Conservation (phyloP, 75 land plant species). For the Pinus taeda region DNA sequence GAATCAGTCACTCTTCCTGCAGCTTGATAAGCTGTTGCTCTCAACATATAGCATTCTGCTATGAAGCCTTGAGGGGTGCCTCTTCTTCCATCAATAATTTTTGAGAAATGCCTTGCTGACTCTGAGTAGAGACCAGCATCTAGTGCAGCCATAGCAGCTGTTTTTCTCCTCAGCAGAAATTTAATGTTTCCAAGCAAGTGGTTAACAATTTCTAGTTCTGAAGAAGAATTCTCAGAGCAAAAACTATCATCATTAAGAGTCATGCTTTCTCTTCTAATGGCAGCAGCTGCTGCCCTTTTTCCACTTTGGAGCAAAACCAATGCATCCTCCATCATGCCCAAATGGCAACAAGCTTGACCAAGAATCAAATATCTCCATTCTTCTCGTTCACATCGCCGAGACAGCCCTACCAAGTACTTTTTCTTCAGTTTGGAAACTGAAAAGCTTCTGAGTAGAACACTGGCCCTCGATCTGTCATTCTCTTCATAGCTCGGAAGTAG, state of each 20-base stretch:
- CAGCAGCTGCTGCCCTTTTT: slow-evolving; percentile 63
- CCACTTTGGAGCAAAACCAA: slow-evolving; percentile 77
- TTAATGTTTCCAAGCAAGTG: slow-evolving; percentile 64
- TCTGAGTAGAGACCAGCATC: slow-evolving; percentile 68
- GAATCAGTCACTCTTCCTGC: slow-evolving; percentile 60
- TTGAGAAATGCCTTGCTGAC: slow-evolving; percentile 70
- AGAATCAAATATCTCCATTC: slow-evolving; percentile 70
- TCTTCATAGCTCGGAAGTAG: slow-evolving; percentile 14
- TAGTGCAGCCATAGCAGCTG: slow-evolving; percentile 68
- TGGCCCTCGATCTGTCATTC: neutral
- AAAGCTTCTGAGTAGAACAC: slow-evolving; percentile 46
- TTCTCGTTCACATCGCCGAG: slow-evolving; percentile 36
- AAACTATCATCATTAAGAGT: slow-evolving; percentile 45
- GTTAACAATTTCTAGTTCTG: slow-evolving; percentile 36
- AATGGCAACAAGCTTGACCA: slow-evolving; percentile 74
- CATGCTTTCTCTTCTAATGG: slow-evolving; percentile 55
- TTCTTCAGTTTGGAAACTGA: slow-evolving; percentile 70
- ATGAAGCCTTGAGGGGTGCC: slow-evolving; percentile 61
- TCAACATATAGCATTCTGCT: slow-evolving; percentile 59
- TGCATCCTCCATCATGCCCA: slow-evolving; percentile 84
- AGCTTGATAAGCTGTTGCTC: slow-evolving; percentile 51
- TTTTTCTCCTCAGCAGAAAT: slow-evolving; percentile 64
- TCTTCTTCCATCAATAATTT: slow-evolving; percentile 66
- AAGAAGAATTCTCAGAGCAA: slow-evolving; percentile 6
- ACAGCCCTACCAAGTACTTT: slow-evolving; percentile 36